Evolutionary conservation across 306 rosid genomes (phyloP), one percentile per base, ranked within the genome.

Genomic region (Amphicarpaea edgeworthii): DNA sequence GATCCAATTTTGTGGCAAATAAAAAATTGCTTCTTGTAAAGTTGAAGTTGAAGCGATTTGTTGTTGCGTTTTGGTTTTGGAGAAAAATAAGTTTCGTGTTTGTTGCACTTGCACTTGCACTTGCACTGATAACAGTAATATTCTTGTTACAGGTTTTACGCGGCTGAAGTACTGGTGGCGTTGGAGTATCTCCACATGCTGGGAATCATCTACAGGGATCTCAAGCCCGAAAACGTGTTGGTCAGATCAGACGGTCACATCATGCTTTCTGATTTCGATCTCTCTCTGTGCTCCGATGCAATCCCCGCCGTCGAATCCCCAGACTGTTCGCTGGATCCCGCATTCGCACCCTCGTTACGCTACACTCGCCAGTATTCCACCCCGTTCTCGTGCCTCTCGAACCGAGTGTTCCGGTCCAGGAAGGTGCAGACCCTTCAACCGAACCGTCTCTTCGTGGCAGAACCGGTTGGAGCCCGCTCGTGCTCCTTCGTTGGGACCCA

Each of bases 201-300:
- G 61, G 99, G 99, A 82, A 92, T 95, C 82, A 92, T 95, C 45
- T 95, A 92, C 92, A 85, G 99, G 43, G 99, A 95, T 84, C 80
- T 95, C 4, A 95, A 95, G 72, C 99, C 99, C 0, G 99, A 95
- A 74, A 95, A 95, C 82, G 99, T 95, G 76, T 83, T 95, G 10
- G 97, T 95, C 49, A 85, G 97, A 89, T 92, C 99, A 1, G 99
- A 95, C 88, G 99, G 99, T 85, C 99, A 95, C 79, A 92, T 95
- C 87, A 95, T 95, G 99, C 91, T 95, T 70, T 92, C 99, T 2
- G 99, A 95, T 72, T 95, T 95, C 19, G 99, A 95, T 84, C 93
- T 95, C 17, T 95, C 97, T 0, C 73, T 95, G 0, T 89, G 97
- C 71, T 89, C 96, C 0, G 81, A 90, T 41, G 96, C 99, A 43